These are phyloP conservation scores for Domatiomyces catenatus DNA, from an alignment of 2,329 filamentous ascomycete species.

Conservation along the genomic window DNA sequence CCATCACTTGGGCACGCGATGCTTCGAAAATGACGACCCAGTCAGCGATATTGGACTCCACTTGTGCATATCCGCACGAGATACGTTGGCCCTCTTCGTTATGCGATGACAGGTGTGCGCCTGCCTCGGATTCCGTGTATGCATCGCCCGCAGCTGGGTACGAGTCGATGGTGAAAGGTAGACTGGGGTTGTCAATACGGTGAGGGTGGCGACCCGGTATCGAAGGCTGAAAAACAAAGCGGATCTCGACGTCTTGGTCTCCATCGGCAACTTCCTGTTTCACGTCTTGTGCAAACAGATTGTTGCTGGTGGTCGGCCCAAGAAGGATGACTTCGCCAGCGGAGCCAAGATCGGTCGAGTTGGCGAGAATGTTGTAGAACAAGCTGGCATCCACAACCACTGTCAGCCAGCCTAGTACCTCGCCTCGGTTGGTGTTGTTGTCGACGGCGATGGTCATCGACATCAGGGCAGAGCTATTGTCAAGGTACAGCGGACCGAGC, in stretches of 20 bases:
- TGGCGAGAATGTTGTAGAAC: constrained; percentile 38
- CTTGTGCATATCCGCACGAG: constrained; percentile 61
- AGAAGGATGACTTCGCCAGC: constrained; percentile 57
- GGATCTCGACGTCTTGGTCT: constrained; percentile 25
- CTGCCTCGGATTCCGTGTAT: constrained; percentile 49
- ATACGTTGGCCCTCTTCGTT: constrained; percentile 58
- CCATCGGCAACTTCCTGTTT: constrained; percentile 15
- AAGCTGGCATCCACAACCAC: constrained; percentile 50
- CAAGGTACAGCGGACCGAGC: constrained; percentile 58
- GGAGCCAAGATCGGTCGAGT: constrained; percentile 49
- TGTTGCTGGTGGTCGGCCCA: constrained; percentile 51
- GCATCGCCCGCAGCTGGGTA: constrained; percentile 45
- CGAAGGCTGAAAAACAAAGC: constrained; percentile 47
- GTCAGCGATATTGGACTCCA: constrained; percentile 51
- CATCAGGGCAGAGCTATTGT: constrained; percentile 56
- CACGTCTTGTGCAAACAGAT: constrained; percentile 35
- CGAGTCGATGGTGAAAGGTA: constrained; percentile 41
- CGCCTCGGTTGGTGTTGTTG: constrained; percentile 38
- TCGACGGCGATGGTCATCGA: constrained; percentile 69
- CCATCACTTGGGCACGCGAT: constrained; percentile 54
- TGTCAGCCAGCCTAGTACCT: constrained; percentile 69
- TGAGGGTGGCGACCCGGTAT: constrained; percentile 16
- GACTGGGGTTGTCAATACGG: constrained; percentile 21
- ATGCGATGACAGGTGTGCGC: constrained; percentile 38
- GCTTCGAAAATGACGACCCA: constrained; percentile 76